Evolutionary conservation across 345 rosid species (phyloP).

Genomic region (Citrus glauca): DNA sequence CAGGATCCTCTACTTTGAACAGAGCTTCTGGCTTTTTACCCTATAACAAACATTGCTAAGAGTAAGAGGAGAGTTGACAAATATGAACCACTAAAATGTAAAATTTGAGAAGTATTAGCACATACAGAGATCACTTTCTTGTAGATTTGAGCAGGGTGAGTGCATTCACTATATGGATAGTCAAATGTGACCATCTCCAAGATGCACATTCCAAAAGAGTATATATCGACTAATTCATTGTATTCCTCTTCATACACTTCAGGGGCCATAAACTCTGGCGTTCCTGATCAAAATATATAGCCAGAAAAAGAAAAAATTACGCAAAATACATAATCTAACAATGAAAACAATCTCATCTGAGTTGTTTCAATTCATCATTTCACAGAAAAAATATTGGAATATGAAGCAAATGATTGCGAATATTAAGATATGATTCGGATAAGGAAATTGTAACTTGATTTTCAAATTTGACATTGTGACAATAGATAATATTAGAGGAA

Average conservation of each 20-base stretch:
- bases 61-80: slow-evolving; percentile 1
- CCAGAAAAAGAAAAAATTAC: not conserved
- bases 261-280: slow-evolving; percentile 99
- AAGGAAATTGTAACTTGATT: not conserved
- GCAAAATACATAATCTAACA: not conserved
- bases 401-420: not conserved
- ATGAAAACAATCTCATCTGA: not conserved
- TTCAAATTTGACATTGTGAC: not conserved
- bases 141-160: slow-evolving; percentile 95
- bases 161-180: slow-evolving; percentile 96
- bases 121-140: slow-evolving; percentile 94
- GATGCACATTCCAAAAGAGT: slow-evolving; percentile 96
- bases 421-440: not conserved
- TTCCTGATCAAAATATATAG: slow-evolving; percentile 42
- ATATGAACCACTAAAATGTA: not conserved
- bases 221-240: slow-evolving; percentile 92
- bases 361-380: not conserved
- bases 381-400: not conserved
- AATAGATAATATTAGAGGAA: not conserved
- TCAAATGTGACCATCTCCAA: slow-evolving; percentile 96
- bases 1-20: slow-evolving; percentile 73
- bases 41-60: slow-evolving; percentile 31
- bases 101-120: not conserved
- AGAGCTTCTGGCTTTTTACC: slow-evolving; percentile 86
- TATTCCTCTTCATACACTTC: slow-evolving; percentile 96